phyloP scores from a whole-genome alignment of 805 yeast genomes.

The Candida ovalis region DNA sequence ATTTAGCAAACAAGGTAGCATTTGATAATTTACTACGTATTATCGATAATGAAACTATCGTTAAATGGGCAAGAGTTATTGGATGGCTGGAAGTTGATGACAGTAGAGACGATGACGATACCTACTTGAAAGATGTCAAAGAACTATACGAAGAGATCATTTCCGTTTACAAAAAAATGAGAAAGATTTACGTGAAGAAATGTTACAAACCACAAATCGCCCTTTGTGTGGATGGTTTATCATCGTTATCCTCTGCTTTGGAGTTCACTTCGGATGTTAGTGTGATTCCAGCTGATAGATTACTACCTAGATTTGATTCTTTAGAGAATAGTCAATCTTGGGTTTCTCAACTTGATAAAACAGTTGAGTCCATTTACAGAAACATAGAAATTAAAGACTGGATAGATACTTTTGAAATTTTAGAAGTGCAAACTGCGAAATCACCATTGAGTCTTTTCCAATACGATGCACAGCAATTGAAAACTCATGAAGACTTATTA shows the following conservation, averaged over 20 bases:
- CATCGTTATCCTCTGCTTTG: neutral
- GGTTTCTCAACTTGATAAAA: slow-evolving; percentile 58
- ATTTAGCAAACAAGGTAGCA: slow-evolving; percentile 51
- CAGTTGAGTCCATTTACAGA: slow-evolving; percentile 54
- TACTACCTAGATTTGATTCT: slow-evolving; percentile 33
- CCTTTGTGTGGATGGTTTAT: slow-evolving; percentile 24
- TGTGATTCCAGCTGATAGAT: slow-evolving; percentile 33
- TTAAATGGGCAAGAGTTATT: slow-evolving; percentile 44
- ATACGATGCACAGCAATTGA: slow-evolving; percentile 39
- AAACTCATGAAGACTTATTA: slow-evolving; percentile 50
- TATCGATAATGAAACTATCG: slow-evolving; percentile 61
- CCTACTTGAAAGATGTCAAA: slow-evolving; percentile 18
- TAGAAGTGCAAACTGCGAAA: slow-evolving; percentile 66
- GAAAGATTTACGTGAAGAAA: slow-evolving; percentile 67
- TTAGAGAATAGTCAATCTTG: slow-evolving; percentile 54
- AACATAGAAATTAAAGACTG: slow-evolving; percentile 68
- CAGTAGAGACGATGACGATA: slow-evolving; percentile 5
- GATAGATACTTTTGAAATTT: slow-evolving; percentile 67
- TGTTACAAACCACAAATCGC: slow-evolving; percentile 59
- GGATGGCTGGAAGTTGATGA: slow-evolving; percentile 21
- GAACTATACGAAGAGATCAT: slow-evolving; percentile 27
- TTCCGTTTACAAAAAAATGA: slow-evolving; percentile 56
- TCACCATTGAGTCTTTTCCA: slow-evolving; percentile 55
- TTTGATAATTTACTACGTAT: slow-evolving; percentile 63
- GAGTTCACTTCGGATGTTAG: slow-evolving; percentile 38